Evolutionary conservation across 2,329 filamentous ascomycete genomes (phyloP), one percentile per base, ranked within the genome.

Genomic region (Sarocladium kiliense): DNA sequence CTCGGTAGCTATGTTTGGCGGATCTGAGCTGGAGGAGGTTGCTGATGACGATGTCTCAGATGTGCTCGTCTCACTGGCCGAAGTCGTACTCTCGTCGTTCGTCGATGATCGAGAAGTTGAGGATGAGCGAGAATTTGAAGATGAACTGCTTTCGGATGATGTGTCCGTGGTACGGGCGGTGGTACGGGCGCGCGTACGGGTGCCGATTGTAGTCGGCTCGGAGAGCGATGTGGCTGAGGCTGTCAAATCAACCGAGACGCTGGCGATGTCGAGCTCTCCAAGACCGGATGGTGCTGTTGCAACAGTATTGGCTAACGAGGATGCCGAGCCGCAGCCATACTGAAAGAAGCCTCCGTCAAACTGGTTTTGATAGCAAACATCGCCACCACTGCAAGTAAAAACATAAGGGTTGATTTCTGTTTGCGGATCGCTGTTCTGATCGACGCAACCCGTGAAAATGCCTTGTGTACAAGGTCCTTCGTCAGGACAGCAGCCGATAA

Each of bases 401-500:
- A 84, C 69, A 57, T 82, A 83, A 0, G 81, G 80, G 59, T 85
- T 76, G 54, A 76, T 68, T 55, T 74, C 77, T 2, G 74, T 77
- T 62, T 80, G 77, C 1, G 75, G 68, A 3, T 69, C 70, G 55
- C 75, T 80, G 60, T 75, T 77, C 53, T 63, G 62, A 61, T 85
- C 81, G 41, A 82, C 77, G 57, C 81, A 85, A 37, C 72, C 74
- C 2, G 81, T 85, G 63, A 76, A 85, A 37, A 85, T 75, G 54
- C 81, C 81, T 3, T 72, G 69, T 1, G 77, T 78, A 64, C 81
- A 85, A 6, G 73, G 62, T 2, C 68, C 74, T 14, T 65, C 65
- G 60, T 84, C 72, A 1, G 81, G 80, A 62, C 81, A 85, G 63
- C 80, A 83, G 47, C 80, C 80, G 30, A 83, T 69, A n/a, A 75